phyloP scores from a whole-genome alignment of 495 filamentous ascomycete species.

The Aspergillus sclerotiicarbonarius region DNA sequence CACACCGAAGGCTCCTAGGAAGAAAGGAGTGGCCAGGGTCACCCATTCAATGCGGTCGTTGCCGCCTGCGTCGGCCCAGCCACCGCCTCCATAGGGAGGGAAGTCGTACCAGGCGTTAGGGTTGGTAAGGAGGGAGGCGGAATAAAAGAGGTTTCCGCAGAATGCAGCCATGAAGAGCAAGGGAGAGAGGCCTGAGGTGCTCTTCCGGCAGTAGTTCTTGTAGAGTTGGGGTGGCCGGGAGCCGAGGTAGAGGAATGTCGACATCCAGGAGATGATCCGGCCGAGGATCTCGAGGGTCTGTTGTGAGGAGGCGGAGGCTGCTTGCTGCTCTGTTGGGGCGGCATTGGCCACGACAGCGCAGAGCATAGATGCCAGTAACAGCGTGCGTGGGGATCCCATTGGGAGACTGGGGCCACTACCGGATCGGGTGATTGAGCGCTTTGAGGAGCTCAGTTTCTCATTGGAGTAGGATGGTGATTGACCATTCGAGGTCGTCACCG shows the following conservation, averaged over 20 bases:
- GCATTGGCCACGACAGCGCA: constrained; percentile 48
- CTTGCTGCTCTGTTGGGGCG: constrained; percentile 30
- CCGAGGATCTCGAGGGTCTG: constrained; percentile 48
- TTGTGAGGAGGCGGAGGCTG: constrained; percentile 19
- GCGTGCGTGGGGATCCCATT: constrained; percentile 39
- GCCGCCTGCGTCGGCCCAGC: constrained; percentile 62
- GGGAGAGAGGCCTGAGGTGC: constrained; percentile 67
- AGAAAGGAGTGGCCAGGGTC: constrained; percentile 61
- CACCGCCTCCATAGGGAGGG: constrained; percentile 61
- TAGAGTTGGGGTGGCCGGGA: constrained; percentile 71
- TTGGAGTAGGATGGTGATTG: constrained; percentile 38
- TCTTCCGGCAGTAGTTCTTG: constrained; percentile 65
- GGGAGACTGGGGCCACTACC: constrained; percentile 30
- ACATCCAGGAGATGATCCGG: constrained; percentile 62
- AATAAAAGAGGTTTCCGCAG: constrained; percentile 72
- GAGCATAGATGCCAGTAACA: constrained; percentile 45
- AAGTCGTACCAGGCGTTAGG: constrained; percentile 65
- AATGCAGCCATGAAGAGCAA: constrained; percentile 70
- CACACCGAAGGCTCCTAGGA: constrained; percentile 69
- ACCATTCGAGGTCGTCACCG: constrained; percentile 17
- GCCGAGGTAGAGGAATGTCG: constrained; percentile 63
- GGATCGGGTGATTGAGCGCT: constrained; percentile 28
- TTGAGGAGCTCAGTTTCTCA: constrained; percentile 36
- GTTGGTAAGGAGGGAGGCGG: constrained; percentile 62
- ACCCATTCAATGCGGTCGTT: constrained; percentile 59